Evolutionary conservation across 495 filamentous ascomycete genomes (phyloP).

Genomic region (Hamigera avellanea): DNA sequence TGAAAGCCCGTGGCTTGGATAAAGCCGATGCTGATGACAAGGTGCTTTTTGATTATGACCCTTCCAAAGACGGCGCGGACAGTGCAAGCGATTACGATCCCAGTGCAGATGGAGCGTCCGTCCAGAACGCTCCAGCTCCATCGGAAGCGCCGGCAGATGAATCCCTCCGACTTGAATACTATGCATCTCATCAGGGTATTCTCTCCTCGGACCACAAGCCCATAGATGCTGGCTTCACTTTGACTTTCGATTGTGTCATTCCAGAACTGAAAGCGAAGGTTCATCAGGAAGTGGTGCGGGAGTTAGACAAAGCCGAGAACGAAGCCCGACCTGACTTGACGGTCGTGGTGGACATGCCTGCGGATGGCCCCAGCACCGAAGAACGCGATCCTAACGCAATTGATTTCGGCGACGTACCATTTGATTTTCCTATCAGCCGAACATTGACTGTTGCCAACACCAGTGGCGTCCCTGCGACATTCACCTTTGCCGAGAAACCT

Average conservation of each 20-base stretch:
- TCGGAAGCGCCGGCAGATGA: constrained; percentile 16
- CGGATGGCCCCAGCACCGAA: constrained; percentile 14
- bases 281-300: constrained; percentile 76
- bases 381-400: constrained; percentile 44
- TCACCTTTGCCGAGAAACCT: constrained; percentile 63
- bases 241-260: constrained; percentile 76
- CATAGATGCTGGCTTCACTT: constrained; percentile 61
- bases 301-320: constrained; percentile 87
- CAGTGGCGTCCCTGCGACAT: constrained; percentile 60
- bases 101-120: not conserved
- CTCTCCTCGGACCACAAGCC: constrained; percentile 96
- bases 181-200: constrained; percentile 79
- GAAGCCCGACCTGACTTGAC: constrained; percentile 79
- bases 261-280: constrained; percentile 71
- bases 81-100: constrained; percentile 53
- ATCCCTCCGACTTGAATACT: constrained; percentile 56
- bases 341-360: constrained; percentile 60
- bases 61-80: constrained; percentile 39
- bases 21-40: constrained; percentile 66
- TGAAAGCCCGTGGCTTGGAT: constrained; percentile 69
- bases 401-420: constrained; percentile 64
- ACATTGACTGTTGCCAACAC: constrained; percentile 85
- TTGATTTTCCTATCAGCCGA: constrained; percentile 49
- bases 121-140: constrained; percentile 1
- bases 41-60: constrained; percentile 84